phyloP scores from a whole-genome alignment of 352 stramenopile species.

The Phytophthora tubulina region DNA sequence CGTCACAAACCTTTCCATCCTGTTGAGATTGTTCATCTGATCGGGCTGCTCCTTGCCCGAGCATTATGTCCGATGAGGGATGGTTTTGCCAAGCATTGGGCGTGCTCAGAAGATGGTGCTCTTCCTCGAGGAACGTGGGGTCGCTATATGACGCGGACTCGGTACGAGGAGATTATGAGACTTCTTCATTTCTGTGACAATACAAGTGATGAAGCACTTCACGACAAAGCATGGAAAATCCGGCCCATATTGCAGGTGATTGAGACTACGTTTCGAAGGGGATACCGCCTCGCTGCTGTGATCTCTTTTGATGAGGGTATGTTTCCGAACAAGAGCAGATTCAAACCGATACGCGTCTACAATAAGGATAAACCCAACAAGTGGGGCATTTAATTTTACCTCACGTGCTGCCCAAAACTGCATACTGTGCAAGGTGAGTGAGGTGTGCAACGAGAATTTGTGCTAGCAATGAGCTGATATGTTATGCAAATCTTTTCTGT shows the following conservation, averaged over 20 bases:
- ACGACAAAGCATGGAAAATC: constrained; percentile 31
- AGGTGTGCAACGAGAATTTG: too few relatives aligned
- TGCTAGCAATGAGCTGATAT: background rate
- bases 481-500: background rate
- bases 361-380: constrained; percentile 28
- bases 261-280: constrained; percentile 26
- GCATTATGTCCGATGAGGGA: too few relatives aligned
- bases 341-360: constrained; percentile 29
- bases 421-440: constrained; percentile 24
- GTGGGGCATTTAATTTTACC: constrained; percentile 6
- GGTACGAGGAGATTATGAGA: constrained; percentile 13
- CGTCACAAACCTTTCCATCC: too few relatives aligned
- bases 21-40: too few relatives aligned
- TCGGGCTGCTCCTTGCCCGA: too few relatives aligned
- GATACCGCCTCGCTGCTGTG: constrained; percentile 10
- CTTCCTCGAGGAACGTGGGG: constrained; percentile 24
- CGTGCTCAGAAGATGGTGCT: constrained; percentile 8
- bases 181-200: constrained; percentile 38
- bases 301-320: constrained; percentile 30
- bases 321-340: constrained; percentile 18
- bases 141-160: constrained; percentile 11
- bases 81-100: constrained; percentile 14
- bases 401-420: constrained; percentile 25
- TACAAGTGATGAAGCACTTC: background rate
- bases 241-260: constrained; percentile 19